Percentiles rank a stretch among this genome's conserved stretches.
phyloP scores from a whole-genome alignment of 495 filamentous ascomycete species.

The Podospora anserina region DNA sequence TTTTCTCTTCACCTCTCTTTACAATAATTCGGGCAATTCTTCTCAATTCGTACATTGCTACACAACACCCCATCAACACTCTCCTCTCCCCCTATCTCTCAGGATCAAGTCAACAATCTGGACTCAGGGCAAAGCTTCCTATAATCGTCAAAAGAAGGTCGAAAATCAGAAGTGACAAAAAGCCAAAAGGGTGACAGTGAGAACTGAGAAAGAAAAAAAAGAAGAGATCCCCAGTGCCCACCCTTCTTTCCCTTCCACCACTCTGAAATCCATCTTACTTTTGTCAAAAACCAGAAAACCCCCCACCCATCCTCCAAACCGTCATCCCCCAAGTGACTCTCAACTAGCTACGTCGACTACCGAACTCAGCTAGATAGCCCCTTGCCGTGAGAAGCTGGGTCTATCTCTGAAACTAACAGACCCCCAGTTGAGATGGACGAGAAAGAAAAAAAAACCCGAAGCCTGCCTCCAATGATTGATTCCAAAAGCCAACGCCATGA shows the following conservation, averaged over 20 bases:
- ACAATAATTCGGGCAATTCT: neutral
- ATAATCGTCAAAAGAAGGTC: neutral
- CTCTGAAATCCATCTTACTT: neutral
- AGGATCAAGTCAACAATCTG: neutral
- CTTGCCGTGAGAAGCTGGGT: neutral
- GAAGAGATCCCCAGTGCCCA: neutral
- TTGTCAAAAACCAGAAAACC: slow-evolving; percentile 1
- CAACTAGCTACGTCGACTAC: neutral
- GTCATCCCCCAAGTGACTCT: neutral
- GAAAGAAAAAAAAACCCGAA: neutral
- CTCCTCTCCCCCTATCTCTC: neutral
- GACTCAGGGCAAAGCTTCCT: neutral
- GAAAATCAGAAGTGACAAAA: neutral
- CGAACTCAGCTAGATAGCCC: neutral
- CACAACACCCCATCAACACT: neutral
- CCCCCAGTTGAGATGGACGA: neutral
- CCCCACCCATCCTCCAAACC: neutral
- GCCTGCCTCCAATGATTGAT: neutral
- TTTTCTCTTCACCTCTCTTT: neutral
- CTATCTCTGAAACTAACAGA: neutral
- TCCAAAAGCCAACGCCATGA: neutral
- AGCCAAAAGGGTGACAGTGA: neutral
- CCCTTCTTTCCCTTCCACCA: neutral
- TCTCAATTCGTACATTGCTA: neutral
- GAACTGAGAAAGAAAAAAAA: no score